Conservation (phyloP, 345 rosid genomes). For the Atalantia buxifolia region DNA sequence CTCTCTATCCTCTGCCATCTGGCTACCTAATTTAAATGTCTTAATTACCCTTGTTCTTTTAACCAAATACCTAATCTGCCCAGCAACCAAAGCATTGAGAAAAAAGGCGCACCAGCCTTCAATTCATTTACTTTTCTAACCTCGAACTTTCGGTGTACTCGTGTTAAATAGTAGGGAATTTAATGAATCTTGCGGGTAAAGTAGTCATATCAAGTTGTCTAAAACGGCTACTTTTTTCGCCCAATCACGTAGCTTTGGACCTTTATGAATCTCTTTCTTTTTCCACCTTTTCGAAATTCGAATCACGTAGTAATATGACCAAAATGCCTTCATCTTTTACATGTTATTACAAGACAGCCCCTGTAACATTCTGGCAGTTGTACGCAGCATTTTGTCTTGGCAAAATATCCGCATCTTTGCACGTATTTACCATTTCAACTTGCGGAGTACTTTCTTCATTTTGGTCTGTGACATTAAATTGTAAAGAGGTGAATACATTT, state of each 20-base stretch:
- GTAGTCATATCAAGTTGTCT: not conserved
- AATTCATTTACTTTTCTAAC: not conserved
- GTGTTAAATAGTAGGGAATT: not conserved
- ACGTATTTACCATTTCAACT: not conserved
- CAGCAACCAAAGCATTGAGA: not conserved
- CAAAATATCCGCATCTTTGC: not conserved
- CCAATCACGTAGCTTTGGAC: slow-evolving; percentile 6
- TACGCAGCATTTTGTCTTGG: not conserved
- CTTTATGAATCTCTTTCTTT: not conserved
- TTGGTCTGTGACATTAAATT: not conserved
- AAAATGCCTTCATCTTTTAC: not conserved
- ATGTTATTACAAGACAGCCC: not conserved
- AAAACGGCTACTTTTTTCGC: slow-evolving; percentile 9
- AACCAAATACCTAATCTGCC: not conserved
- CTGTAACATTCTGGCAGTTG: not conserved
- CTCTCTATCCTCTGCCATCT: not conserved
- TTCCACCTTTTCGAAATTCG: slow-evolving; percentile 2
- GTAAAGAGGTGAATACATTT: not conserved
- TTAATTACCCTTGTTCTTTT: not conserved
- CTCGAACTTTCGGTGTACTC: not conserved
- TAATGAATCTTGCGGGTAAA: not conserved
- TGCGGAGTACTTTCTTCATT: not conserved
- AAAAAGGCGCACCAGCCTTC: no score
- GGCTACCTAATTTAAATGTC: not conserved
- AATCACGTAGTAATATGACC: not conserved